phyloP scores from a whole-genome alignment of 495 filamentous ascomycete species.

The Xylaria telfairii region DNA sequence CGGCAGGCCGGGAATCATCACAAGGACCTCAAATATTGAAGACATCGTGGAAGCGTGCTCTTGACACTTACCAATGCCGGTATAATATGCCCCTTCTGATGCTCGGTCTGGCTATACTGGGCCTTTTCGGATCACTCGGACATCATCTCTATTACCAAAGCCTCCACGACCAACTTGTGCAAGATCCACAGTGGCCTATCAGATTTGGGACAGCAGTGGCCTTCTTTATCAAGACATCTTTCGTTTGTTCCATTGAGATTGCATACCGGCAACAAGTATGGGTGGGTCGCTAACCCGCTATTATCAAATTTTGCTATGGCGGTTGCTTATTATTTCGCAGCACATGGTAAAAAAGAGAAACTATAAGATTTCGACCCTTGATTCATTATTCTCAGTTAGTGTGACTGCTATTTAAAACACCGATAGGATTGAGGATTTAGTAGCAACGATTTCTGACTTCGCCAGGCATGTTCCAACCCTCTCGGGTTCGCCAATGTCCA shows the following conservation, averaged over 20 bases:
- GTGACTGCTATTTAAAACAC: not conserved
- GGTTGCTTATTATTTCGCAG: not conserved
- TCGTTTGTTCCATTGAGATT: not conserved
- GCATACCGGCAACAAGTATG: not conserved
- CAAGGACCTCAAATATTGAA: not conserved
- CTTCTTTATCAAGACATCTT: not conserved
- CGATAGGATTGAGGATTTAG: not conserved
- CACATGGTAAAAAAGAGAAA: not conserved
- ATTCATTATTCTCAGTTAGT: not conserved
- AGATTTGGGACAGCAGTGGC: not conserved
- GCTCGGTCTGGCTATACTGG: not conserved
- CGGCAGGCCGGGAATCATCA: not conserved
- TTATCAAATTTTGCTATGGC: not conserved
- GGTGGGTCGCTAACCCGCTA: not conserved
- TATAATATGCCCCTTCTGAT: not conserved
- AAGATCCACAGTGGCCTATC: slow-evolving; percentile 10
- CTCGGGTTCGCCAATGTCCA: not conserved
- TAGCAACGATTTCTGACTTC: not conserved
- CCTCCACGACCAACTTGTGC: slow-evolving; percentile 1
- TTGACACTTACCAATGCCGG: not conserved
- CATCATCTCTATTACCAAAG: slow-evolving; percentile 18
- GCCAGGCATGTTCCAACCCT: not conserved
- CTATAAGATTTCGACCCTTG: not conserved
- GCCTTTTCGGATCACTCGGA: not conserved
- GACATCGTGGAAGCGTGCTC: not conserved